A percentile compares a stretch with the other conserved stretches of the same genome.
Evolutionary conservation across 306 rosid genomes (phyloP).

Genomic region (Dalbergia oliveri): DNA sequence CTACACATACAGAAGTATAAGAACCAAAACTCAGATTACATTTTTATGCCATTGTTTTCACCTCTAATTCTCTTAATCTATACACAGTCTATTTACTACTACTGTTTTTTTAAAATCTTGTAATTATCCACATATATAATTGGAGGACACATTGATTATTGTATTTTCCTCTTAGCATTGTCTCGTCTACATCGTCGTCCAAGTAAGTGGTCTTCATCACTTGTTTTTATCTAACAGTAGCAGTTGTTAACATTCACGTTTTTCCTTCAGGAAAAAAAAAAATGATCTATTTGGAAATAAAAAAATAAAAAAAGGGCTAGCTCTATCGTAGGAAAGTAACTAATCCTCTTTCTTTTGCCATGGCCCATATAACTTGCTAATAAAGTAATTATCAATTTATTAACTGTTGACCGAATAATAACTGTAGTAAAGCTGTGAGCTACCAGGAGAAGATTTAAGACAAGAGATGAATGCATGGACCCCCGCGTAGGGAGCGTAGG

Average conservation of each 20-base stretch:
- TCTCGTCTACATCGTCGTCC: not conserved
- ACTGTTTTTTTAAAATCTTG: no score
- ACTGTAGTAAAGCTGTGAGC: not conserved
- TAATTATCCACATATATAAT: not conserved
- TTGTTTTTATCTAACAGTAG: not conserved
- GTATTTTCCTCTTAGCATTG: conserved; percentile 6
- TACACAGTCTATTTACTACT: not conserved
- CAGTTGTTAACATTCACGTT: not conserved
- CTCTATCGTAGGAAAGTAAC: not conserved
- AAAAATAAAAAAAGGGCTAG: not conserved
- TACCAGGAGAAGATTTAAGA: conserved; percentile 15
- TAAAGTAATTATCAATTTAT: conserved; percentile 11
- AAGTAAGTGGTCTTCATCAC: conserved; percentile 23
- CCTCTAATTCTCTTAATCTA: not conserved
- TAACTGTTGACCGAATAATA: conserved; percentile 3
- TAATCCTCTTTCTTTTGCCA: no score
- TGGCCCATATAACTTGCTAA: not conserved
- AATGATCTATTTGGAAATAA: no score
- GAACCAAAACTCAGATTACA: not conserved
- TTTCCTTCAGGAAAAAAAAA: no score
- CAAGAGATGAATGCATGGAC: conserved; percentile 19
- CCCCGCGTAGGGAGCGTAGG: not conserved
- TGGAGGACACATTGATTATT: not conserved
- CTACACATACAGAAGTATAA: not conserved
- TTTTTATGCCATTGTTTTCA: not conserved